A percentile compares a stretch with the other conserved stretches of the same genome.
Evolutionary conservation across 2,329 filamentous ascomycete species (phyloP).

Genomic region (Zymoseptoria passerinii): DNA sequence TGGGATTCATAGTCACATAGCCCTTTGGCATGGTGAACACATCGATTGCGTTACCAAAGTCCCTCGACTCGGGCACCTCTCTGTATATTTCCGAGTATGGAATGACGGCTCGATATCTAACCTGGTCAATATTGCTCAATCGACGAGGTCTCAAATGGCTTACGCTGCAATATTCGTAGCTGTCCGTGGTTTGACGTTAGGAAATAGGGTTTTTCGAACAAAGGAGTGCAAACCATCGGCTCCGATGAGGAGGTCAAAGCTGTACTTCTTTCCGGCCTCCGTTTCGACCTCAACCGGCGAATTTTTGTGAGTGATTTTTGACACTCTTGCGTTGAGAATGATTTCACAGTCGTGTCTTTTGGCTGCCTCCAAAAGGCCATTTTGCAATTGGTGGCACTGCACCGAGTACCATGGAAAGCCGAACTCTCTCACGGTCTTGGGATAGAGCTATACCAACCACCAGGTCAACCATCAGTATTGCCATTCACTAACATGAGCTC

Average conservation of each 20-base stretch:
- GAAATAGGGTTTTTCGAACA: slow-evolving; percentile 33
- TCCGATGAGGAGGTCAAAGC: slow-evolving; percentile 22
- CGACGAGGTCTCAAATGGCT: not conserved
- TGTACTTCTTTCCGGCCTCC: slow-evolving; percentile 10
- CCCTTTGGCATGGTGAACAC: slow-evolving; percentile 35
- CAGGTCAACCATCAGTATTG: not conserved
- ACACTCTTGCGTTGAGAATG: slow-evolving; percentile 30
- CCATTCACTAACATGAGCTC: not conserved
- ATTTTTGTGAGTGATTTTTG: slow-evolving; percentile 23
- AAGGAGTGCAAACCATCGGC: slow-evolving; percentile 24
- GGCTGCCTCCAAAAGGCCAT: slow-evolving; percentile 35
- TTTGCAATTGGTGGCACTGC: slow-evolving; percentile 40
- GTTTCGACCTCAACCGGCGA: slow-evolving; percentile 26
- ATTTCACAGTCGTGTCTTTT: slow-evolving; percentile 32
- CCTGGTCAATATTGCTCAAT: not conserved
- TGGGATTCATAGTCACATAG: slow-evolving; percentile 40
- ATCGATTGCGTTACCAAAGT: slow-evolving; percentile 31
- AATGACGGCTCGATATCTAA: slow-evolving; percentile 32
- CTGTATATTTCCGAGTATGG: slow-evolving; percentile 33
- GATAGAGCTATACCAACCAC: not conserved
- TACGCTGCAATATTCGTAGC: slow-evolving; percentile 38
- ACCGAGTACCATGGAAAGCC: slow-evolving; percentile 39
- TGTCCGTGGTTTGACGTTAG: slow-evolving; percentile 31
- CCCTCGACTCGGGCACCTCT: slow-evolving; percentile 10
- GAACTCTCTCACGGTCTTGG: slow-evolving; percentile 24